Evolutionary conservation across 345 rosid genomes (phyloP).

Genomic region (Excoecaria cochinchinensis): DNA sequence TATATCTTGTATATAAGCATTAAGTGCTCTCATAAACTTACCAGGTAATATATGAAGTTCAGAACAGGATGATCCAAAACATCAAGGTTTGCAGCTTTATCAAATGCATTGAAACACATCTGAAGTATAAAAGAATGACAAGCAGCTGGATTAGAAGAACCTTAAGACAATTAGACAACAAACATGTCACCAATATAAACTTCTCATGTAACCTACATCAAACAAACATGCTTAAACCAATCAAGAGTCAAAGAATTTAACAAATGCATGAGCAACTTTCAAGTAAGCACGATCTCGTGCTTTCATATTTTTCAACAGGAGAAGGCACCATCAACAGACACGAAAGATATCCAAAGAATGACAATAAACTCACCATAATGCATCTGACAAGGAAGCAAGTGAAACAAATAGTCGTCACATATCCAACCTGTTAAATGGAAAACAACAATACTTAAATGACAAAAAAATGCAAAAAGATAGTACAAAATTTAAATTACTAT

Average conservation of each 20-base stretch:
- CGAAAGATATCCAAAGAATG: neutral
- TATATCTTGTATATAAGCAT: neutral
- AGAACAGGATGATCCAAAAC: slow-evolving; percentile 82
- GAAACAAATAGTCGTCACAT: slow-evolving; percentile 88
- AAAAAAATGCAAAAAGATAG: neutral
- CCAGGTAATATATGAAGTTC: slow-evolving; percentile 81
- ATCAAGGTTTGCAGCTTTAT: slow-evolving; percentile 72
- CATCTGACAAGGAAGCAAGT: slow-evolving; percentile 85
- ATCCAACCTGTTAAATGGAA: slow-evolving; percentile 71
- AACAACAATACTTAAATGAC: neutral
- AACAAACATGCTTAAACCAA: neutral
- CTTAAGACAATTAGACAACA: neutral
- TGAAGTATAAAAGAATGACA: slow-evolving; percentile 26
- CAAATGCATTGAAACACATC: slow-evolving; percentile 87
- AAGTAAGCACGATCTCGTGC: neutral
- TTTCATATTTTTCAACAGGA: neutral
- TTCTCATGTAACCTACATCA: neutral
- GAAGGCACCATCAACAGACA: neutral
- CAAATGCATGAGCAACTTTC: neutral
- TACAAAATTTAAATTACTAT: neutral
- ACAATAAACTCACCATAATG: slow-evolving; percentile 63
- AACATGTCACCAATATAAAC: neutral
- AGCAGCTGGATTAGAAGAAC: slow-evolving; percentile 10
- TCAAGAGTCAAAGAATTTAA: neutral
- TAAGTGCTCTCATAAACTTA: slow-evolving; percentile 30